These are phyloP conservation scores for Monosporascus sp. DNA, from an alignment of 2,329 filamentous ascomycete genomes.

Conservation along the genomic window DNA sequence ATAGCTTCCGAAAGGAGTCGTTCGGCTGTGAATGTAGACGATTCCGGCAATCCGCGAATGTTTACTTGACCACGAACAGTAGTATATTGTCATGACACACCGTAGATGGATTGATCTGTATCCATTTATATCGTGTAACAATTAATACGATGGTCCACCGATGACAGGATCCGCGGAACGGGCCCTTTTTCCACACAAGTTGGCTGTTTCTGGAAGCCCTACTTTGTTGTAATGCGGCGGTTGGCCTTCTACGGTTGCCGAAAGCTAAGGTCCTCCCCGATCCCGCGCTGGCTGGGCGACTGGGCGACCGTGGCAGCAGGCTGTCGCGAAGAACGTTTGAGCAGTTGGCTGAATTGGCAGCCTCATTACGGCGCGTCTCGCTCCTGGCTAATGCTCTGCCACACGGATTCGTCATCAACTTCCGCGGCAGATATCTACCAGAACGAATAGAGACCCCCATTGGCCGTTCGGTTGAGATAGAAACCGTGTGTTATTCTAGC, in stretches of 20 bases:
- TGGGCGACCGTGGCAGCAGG: constrained; percentile 1
- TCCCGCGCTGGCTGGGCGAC: neutral
- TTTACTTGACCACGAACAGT: constrained; percentile 8
- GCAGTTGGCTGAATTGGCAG: neutral
- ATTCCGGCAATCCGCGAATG: constrained; percentile 5
- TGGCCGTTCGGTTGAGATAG: too few relatives aligned
- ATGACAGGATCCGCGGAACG: neutral
- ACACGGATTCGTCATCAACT: neutral
- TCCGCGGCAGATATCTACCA: neutral
- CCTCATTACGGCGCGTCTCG: neutral
- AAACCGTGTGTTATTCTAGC: neutral
- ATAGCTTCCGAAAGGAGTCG: neutral
- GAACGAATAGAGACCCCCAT: too few relatives aligned
- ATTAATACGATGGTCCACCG: neutral
- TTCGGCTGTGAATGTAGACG: neutral
- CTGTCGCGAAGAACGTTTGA: constrained; percentile 1
- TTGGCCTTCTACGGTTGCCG: neutral
- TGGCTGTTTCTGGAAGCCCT: neutral
- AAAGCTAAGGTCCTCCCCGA: neutral
- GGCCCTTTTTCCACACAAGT: neutral
- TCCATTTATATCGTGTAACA: neutral
- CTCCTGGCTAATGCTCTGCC: neutral
- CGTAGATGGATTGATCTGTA: constrained; percentile 1
- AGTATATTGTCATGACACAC: constrained; percentile 8
- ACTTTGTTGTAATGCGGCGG: too few relatives aligned